Conservation (phyloP, 2,329 filamentous ascomycete species). For the Penicillium capsulatum region DNA sequence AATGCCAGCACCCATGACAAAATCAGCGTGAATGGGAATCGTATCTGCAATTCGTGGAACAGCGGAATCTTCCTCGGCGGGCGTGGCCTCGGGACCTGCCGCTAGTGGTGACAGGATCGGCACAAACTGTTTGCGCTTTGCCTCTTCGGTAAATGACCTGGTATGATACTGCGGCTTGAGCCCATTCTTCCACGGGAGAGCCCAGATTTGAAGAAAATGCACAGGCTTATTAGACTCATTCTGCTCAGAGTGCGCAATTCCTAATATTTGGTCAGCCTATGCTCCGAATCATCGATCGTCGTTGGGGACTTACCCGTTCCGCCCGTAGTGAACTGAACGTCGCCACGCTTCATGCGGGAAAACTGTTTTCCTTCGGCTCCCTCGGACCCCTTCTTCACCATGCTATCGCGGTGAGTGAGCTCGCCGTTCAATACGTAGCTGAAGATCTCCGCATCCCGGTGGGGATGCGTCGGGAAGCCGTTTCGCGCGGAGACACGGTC, state of each 20-base stretch:
- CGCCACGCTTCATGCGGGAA: slow-evolving; percentile 68
- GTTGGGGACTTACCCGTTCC: slow-evolving; percentile 56
- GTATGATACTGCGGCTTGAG: slow-evolving; percentile 75
- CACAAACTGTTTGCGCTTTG: slow-evolving; percentile 67
- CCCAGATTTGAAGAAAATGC: slow-evolving; percentile 89
- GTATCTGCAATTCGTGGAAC: slow-evolving; percentile 60
- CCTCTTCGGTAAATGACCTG: slow-evolving; percentile 64
- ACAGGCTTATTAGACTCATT: slow-evolving; percentile 70
- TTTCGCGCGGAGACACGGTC: slow-evolving; percentile 70
- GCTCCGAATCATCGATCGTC: not conserved
- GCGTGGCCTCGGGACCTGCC: slow-evolving; percentile 59
- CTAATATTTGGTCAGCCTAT: slow-evolving; percentile 25
- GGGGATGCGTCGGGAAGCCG: slow-evolving; percentile 80
- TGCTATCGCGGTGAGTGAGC: slow-evolving; percentile 81
- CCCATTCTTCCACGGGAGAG: slow-evolving; percentile 68
- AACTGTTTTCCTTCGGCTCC: slow-evolving; percentile 59
- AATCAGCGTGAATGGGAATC: slow-evolving; percentile 79
- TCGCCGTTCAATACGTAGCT: slow-evolving; percentile 80
- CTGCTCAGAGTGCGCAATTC: slow-evolving; percentile 75
- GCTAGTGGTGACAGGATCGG: slow-evolving; percentile 72
- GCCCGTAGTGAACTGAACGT: slow-evolving; percentile 88
- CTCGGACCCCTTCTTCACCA: slow-evolving; percentile 67
- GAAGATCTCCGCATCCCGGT: slow-evolving; percentile 87
- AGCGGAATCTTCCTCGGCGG: slow-evolving; percentile 60
- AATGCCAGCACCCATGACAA: slow-evolving; percentile 78